phyloP scores from a whole-genome alignment of 306 rosid genomes.

The Dalbergia oliveri region DNA sequence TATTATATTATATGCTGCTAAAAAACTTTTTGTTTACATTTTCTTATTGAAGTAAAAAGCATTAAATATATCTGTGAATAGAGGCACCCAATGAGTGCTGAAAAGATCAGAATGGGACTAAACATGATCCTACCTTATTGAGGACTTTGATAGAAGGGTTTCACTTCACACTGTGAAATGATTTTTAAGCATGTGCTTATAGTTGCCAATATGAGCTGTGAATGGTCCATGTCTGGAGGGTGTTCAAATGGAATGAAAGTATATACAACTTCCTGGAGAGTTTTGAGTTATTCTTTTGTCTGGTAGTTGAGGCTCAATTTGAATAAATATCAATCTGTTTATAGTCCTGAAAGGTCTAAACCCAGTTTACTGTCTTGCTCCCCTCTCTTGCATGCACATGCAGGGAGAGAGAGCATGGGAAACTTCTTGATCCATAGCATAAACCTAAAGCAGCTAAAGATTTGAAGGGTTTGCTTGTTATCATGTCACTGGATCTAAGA shows the following conservation, averaged over 20 bases:
- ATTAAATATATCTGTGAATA: neutral
- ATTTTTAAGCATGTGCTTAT: slow-evolving; percentile 4
- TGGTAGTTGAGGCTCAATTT: slow-evolving; percentile 12
- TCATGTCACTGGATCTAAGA: slow-evolving; percentile 2
- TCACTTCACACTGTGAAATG: slow-evolving; percentile 5
- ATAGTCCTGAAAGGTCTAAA: neutral
- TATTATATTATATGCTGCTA: slow-evolving; percentile 2
- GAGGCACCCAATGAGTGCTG: neutral
- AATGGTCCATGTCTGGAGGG: slow-evolving; percentile 12
- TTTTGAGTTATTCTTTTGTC: slow-evolving; percentile 25
- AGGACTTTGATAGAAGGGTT: slow-evolving; percentile 19
- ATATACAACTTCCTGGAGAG: neutral
- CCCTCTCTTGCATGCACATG: neutral
- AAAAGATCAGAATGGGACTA: neutral
- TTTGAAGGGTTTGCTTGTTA: slow-evolving; percentile 24
- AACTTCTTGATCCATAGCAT: slow-evolving; percentile 13
- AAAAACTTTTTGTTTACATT: slow-evolving; percentile 6
- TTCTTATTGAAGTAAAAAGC: slow-evolving; percentile 27
- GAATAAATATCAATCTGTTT: slow-evolving; percentile 9
- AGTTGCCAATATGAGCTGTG: slow-evolving; percentile 25
- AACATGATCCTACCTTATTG: slow-evolving; percentile 36
- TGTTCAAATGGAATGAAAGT: slow-evolving; percentile 18
- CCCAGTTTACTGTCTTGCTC: neutral
- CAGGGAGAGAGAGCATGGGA: neutral
- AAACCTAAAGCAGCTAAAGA: slow-evolving; percentile 10